phyloP scores from a whole-genome alignment of 352 stramenopile genomes.

The Ochromonadaceae sp. region DNA sequence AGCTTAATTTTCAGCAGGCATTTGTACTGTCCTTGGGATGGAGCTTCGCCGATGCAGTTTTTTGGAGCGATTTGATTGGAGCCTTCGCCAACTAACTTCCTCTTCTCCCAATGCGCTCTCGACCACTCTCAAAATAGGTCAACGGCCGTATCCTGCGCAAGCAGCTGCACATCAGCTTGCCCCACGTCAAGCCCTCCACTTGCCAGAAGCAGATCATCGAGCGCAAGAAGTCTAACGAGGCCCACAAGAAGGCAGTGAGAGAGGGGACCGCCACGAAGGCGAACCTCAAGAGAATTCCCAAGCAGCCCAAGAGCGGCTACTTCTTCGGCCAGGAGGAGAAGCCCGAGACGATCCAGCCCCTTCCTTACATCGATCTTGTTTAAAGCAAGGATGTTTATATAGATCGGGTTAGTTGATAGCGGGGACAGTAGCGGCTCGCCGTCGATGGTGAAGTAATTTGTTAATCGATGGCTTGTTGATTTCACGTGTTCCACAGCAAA shows the following conservation, averaged over 20 bases:
- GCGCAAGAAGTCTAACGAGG: conserved; percentile 94
- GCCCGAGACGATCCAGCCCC: conserved; percentile 88
- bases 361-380: conserved; percentile 96
- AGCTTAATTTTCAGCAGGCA: conserved; percentile 24
- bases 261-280: conserved; percentile 53
- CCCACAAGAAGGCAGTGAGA: conserved; percentile 85
- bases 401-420: not conserved
- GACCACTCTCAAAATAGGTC: too few relatives aligned
- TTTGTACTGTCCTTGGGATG: not conserved
- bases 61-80: not conserved
- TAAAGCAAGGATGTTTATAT: conserved; percentile 44
- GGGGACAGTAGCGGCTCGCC: too few relatives aligned
- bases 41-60: not conserved
- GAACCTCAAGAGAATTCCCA: conserved; percentile 83
- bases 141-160: conserved; percentile 98
- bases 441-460: too few relatives aligned
- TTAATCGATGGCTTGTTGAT: too few relatives aligned
- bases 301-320: conserved; percentile 83
- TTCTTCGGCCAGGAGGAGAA: conserved; percentile 68
- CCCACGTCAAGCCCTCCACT: conserved; percentile 89
- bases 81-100: not conserved
- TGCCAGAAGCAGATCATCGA: conserved; percentile 94
- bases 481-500: too few relatives aligned
- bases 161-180: conserved; percentile 98
- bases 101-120: not conserved